Percentiles rank a stretch among this genome's conserved stretches.
Evolutionary conservation across 208 protist genomes (phyloP).

Genomic region (Leishmania mexicana): DNA sequence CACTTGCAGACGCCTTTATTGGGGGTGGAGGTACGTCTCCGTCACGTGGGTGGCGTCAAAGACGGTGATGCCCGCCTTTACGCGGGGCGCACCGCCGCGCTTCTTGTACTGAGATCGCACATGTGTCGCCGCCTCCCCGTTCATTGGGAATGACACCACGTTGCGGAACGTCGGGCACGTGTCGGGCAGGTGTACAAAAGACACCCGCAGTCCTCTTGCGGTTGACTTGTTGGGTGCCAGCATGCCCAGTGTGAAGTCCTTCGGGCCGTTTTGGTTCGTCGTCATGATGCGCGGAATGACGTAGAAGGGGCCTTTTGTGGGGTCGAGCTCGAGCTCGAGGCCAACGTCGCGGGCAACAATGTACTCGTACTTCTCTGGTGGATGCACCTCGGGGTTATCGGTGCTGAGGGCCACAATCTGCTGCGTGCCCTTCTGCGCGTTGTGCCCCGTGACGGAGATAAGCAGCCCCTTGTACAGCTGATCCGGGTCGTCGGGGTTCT

Average conservation of each 20-base stretch:
- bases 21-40: constrained; percentile 34
- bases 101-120: constrained; percentile 51
- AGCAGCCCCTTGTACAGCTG: constrained; percentile 48
- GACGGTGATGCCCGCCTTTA: constrained; percentile 33
- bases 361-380: constrained; percentile 43
- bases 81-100: constrained; percentile 23
- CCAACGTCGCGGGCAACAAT: constrained; percentile 47
- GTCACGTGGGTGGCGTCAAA: constrained; percentile 32
- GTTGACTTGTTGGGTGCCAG: constrained; percentile 28
- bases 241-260: constrained; percentile 40
- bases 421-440: constrained; percentile 18
- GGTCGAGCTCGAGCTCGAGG: constrained; percentile 49
- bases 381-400: constrained; percentile 25
- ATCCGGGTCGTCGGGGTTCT: constrained; percentile 38
- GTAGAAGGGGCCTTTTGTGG: constrained; percentile 51
- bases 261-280: constrained; percentile 26
- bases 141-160: constrained; percentile 17
- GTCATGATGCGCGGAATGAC: constrained; percentile 44
- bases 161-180: constrained; percentile 38
- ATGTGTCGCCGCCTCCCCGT: constrained; percentile 13
- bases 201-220: constrained; percentile 26
- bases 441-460: constrained; percentile 33
- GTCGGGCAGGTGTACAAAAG: constrained; percentile 43
- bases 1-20: not conserved
- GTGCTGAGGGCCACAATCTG: constrained; percentile 30